Evolutionary conservation across 1,284 basidiomycete genomes (phyloP).

Genomic region (Ganoderma meredithae): DNA sequence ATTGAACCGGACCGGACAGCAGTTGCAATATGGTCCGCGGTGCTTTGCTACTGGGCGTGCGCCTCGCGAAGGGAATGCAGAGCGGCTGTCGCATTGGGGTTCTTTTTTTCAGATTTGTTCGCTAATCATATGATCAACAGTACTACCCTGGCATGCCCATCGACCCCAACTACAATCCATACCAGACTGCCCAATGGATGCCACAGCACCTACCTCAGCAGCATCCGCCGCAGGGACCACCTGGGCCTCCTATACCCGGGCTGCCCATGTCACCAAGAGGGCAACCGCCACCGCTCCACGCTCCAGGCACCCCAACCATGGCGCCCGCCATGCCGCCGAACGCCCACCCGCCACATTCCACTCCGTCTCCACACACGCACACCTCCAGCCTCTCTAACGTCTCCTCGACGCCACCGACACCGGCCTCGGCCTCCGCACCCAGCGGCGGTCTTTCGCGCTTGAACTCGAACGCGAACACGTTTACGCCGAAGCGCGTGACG

Average conservation of each 20-base stretch:
- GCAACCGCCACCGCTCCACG: conserved; percentile 59
- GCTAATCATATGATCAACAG: conserved; percentile 33
- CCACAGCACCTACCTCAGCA: conserved; percentile 49
- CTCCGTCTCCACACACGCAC: conserved; percentile 57
- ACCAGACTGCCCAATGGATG: conserved; percentile 39
- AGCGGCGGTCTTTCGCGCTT: conserved; percentile 49
- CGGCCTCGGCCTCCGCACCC: conserved; percentile 55
- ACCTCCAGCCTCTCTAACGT: conserved; percentile 55
- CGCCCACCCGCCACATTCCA: conserved; percentile 58
- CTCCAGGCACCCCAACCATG: conserved; percentile 71
- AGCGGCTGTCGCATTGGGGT: neutral
- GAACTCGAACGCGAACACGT: conserved; percentile 67
- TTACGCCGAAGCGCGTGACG: conserved; percentile 65
- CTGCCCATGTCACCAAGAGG: conserved; percentile 73
- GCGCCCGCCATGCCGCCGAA: conserved; percentile 56
- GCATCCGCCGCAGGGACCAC: conserved; percentile 43
- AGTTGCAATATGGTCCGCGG: too few relatives aligned
- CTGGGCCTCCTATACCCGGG: conserved; percentile 50
- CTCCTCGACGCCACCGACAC: conserved; percentile 70
- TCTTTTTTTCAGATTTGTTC: neutral
- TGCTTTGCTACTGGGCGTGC: too few relatives aligned
- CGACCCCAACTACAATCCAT: conserved; percentile 29
- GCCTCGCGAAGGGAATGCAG: too few relatives aligned
- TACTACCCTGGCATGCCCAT: conserved; percentile 42
- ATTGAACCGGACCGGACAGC: too few relatives aligned